Evolutionary conservation across 306 rosid species (phyloP), one percentile per base, ranked within the genome.

Genomic region (Ochetophila trinervis): DNA sequence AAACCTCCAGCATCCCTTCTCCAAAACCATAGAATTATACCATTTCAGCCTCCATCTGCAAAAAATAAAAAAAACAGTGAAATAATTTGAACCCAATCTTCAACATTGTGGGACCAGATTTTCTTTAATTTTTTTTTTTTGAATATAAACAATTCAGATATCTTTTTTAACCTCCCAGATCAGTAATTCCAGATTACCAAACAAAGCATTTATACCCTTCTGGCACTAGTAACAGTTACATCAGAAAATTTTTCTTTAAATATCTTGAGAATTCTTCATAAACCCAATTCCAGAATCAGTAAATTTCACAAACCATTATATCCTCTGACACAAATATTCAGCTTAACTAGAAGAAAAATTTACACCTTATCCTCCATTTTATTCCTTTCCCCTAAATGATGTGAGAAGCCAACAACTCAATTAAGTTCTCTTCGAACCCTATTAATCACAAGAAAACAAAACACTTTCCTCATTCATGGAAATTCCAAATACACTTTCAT

Each of bases 11-110:
- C 64, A 62, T 63, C 57, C 45, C 53, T 61, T 69, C 54, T 66
- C 63, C 69, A 73, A 75, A 79, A 51, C 86, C 56, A 72, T 54
- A 67, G 36, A 57, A 68, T 62, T 44, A 77, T 74, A 76, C 32
- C 56, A 74, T 63, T 19, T 58, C 67, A 62, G 60, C 67, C 65
- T 68, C 86, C 67, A 50, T 80, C 50, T 24, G 58, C 57, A 66
- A 22, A 12, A 66, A 19, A 49, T 23, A 51, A 19, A 17, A 22
- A 47, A 47, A 8, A 11, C 8, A 11, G 17, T 3, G 4, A 47
- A 16, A 47, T 1, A 18, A 36, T 37, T 0, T 37, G 34, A 36
- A 79, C 65, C 66, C 27, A 21, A 65, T 67, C 52, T 35, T 63
- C 72, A 57, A 54, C 64, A 50, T 63, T 23, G 53, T 21, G 52